Conservation (phyloP, 2,329 filamentous ascomycete species). For the Fusarium chaquense region DNA sequence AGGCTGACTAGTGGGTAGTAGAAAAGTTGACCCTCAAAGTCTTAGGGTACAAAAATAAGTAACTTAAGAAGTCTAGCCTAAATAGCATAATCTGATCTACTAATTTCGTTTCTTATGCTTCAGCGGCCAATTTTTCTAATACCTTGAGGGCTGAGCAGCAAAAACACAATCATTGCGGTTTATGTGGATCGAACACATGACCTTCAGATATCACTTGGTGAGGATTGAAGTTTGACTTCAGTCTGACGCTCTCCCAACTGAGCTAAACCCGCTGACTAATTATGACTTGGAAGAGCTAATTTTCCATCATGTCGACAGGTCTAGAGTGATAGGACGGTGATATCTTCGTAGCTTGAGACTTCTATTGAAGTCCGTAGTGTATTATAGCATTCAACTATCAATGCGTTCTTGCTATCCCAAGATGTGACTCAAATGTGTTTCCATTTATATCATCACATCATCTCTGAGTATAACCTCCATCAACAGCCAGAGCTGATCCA, state of each 20-base stretch:
- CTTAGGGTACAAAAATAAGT: too few relatives aligned
- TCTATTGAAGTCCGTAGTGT: too few relatives aligned
- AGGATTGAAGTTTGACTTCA: constrained; percentile 32
- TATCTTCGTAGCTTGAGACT: too few relatives aligned
- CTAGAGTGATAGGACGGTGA: too few relatives aligned
- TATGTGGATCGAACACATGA: constrained; percentile 35
- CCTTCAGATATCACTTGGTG: constrained; percentile 29
- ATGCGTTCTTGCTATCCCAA: fast-evolving
- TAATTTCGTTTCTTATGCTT: too few relatives aligned
- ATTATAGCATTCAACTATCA: background rate
- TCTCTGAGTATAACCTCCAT: constrained; percentile 37
- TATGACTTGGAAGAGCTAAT: fast-evolving
- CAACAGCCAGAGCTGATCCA: constrained; percentile 35
- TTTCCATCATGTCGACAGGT: background rate
- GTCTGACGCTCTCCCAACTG: constrained; percentile 35
- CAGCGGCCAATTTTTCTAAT: too few relatives aligned
- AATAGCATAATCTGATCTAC: too few relatives aligned
- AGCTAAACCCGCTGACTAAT: constrained; percentile 34
- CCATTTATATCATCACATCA: constrained; percentile 1
- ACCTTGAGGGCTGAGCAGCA: background rate
- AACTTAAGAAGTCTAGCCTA: too few relatives aligned
- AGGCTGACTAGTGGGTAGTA: too few relatives aligned
- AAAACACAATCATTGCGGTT: constrained; percentile 7
- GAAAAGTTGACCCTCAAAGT: too few relatives aligned
- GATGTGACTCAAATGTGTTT: fast-evolving